These are phyloP conservation scores for Amyloporia xantha DNA, from an alignment of 768 basidiomycete genomes.

Conservation along the genomic window DNA sequence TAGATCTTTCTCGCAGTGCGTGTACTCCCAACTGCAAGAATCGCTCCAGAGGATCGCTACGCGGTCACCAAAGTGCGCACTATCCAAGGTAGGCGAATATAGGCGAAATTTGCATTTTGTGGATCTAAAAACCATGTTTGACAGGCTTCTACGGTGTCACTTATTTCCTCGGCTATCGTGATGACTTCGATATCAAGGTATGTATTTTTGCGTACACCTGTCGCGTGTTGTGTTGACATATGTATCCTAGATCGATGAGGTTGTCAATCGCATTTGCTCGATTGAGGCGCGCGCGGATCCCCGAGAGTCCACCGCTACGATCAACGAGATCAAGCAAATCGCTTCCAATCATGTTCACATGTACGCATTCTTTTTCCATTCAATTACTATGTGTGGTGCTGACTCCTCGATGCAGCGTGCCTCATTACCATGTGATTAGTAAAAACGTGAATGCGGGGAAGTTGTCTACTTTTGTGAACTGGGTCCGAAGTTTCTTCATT, in stretches of 20 bases:
- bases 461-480: constrained; percentile 31
- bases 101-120: neutral
- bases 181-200: constrained; percentile 45
- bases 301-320: constrained; percentile 21
- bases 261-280: constrained; percentile 44
- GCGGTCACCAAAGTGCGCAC: constrained; percentile 50
- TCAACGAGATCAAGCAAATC: constrained; percentile 36
- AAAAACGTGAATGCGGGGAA: constrained; percentile 27
- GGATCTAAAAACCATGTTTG: neutral
- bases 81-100: constrained; percentile 35
- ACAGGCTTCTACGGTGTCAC: constrained; percentile 56
- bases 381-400: neutral
- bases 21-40: constrained; percentile 43
- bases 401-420: constrained; percentile 33
- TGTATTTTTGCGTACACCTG: neutral
- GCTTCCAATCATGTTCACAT: constrained; percentile 46
- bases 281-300: constrained; percentile 40
- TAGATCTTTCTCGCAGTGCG: constrained; percentile 60
- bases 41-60: constrained; percentile 46
- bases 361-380: constrained; percentile 28
- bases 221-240: neutral
- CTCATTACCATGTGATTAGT: constrained; percentile 52
- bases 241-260: constrained; percentile 31
- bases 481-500: constrained; percentile 43
- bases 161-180: constrained; percentile 58